Evolutionary conservation across 495 filamentous ascomycete species (phyloP), one percentile per base, ranked within the genome.

Genomic region (Durotheca rogersii): DNA sequence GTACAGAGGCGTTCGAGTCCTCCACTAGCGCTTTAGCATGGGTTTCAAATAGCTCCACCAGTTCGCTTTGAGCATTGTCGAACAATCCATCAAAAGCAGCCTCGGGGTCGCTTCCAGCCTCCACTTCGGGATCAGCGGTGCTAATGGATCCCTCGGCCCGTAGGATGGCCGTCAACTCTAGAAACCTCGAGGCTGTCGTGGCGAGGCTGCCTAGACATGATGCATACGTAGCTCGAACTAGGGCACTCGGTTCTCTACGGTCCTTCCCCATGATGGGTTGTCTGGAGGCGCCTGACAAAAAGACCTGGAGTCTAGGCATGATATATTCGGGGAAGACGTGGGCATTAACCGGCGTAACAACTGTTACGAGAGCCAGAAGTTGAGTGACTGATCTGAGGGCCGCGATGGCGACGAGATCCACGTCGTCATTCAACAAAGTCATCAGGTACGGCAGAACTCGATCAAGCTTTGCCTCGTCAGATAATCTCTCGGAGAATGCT

Each of bases 391-490:
- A 84, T 32, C 91, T 81, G 33, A 97, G 78, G 11, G 91, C 90
- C 19, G 89, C 82, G 17, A 94, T 79, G 51, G 87, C 88, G 17
- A 97, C 91, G 38, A 85, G 73, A 55, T 95, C 88, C 9, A 81
- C 80, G 41, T 84, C 79, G 66, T 99, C 94, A 54, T 82, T 84
- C 14, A 97, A 69, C 19, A 96, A 65, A 18, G 81, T 73, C 66
- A 95, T 85, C 16, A 96, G 70, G 56, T 96, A 95, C 6, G 94
- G 94, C 23, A 99, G 76, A 18, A 96, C 84, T 30, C 94, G 84
- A 67, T 99, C 94, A 42, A 99, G 76, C 62, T 97, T 99, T 7
- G 92, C 92, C 61, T 99, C 94, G 65, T 99, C 94, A 0, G 93
- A 93, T 27, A 96, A 66, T 38, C 86, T 81, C 67, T 97, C 90